Evolutionary conservation across 1,284 basidiomycete genomes (phyloP).

Genomic region (Ustilago bromivora): DNA sequence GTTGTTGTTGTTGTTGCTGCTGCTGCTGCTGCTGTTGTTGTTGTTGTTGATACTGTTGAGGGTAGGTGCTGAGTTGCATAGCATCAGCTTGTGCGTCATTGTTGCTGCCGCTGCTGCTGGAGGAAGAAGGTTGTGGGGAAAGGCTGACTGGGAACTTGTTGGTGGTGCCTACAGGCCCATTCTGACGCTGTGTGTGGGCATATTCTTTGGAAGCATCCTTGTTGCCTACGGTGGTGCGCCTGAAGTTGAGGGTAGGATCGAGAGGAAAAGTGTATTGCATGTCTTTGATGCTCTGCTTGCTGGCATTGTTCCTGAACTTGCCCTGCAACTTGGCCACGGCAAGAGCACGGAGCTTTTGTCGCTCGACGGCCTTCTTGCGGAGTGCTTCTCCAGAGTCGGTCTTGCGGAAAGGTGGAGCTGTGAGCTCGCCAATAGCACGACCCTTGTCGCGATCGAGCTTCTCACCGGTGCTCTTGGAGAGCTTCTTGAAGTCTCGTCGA

Average conservation of each 20-base stretch:
- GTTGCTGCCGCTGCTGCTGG: neutral
- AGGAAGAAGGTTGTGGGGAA: slow-evolving; percentile 22
- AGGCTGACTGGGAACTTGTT: slow-evolving; percentile 45
- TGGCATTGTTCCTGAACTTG: slow-evolving; percentile 31
- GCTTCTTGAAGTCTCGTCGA: slow-evolving; percentile 43
- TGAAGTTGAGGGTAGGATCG: slow-evolving; percentile 49
- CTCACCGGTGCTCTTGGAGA: slow-evolving; percentile 48
- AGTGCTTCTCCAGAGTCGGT: slow-evolving; percentile 52
- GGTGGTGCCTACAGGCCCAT: slow-evolving; percentile 39
- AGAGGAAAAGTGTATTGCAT: slow-evolving; percentile 50
- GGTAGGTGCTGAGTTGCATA: slow-evolving; percentile 17
- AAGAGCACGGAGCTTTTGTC: slow-evolving; percentile 47
- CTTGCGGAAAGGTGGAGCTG: slow-evolving; percentile 50
- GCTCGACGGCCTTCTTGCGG: slow-evolving; percentile 45
- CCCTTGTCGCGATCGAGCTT: slow-evolving; percentile 56
- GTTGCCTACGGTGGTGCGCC: slow-evolving; percentile 44
- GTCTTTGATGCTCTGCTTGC: slow-evolving; percentile 46
- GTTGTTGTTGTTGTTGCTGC: neutral
- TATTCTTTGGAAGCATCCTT: slow-evolving; percentile 37
- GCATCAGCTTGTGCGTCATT: slow-evolving; percentile 20
- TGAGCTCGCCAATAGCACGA: slow-evolving; percentile 45
- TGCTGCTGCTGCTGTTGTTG: neutral
- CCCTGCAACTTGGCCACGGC: slow-evolving; percentile 49
- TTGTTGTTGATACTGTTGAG: slow-evolving; percentile 2
- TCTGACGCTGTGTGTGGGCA: slow-evolving; percentile 32